Percentiles rank a stretch among this genome's conserved stretches.
These are phyloP conservation scores for Coemansia umbellata DNA, from an alignment of 192 early-diverging fungal species.

Conservation along the genomic window DNA sequence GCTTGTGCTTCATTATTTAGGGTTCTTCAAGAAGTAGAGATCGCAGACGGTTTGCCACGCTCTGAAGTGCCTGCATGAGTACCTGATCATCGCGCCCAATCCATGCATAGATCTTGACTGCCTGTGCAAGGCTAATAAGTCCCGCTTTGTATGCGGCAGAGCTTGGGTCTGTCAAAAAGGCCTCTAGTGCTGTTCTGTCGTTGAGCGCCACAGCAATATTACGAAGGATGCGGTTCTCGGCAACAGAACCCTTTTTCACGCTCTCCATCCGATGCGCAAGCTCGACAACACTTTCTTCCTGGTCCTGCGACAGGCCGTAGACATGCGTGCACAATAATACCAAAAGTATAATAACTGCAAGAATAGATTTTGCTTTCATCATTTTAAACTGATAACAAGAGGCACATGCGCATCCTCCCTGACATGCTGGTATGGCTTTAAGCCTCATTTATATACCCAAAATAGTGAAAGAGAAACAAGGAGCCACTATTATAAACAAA, in stretches of 20 bases:
- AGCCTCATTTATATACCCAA: too few relatives aligned
- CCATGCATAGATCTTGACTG: slow-evolving; percentile 39
- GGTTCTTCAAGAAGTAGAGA: too few relatives aligned
- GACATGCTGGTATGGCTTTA: too few relatives aligned
- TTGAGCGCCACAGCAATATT: slow-evolving; percentile 23
- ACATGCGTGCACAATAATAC: too few relatives aligned
- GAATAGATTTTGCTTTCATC: too few relatives aligned
- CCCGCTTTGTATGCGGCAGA: slow-evolving; percentile 33
- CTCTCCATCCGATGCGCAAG: slow-evolving; percentile 12
- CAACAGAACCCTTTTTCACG: slow-evolving; percentile 9
- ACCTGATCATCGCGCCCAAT: slow-evolving; percentile 25
- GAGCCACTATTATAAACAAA: too few relatives aligned
- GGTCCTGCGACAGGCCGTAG: slow-evolving; percentile 11
- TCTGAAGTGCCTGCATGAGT: slow-evolving; percentile 23
- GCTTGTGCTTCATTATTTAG: too few relatives aligned
- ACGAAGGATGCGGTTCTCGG: slow-evolving; percentile 22
- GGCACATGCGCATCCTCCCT: too few relatives aligned
- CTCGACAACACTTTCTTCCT: slow-evolving; percentile 1
- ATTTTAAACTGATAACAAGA: too few relatives aligned
- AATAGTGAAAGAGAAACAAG: too few relatives aligned
- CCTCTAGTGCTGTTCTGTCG: slow-evolving; percentile 38
- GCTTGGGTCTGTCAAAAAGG: slow-evolving; percentile 31
- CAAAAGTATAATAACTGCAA: too few relatives aligned
- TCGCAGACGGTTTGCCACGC: slow-evolving; percentile 25
- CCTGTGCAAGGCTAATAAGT: slow-evolving; percentile 39